These are phyloP conservation scores for Penicillium steckii DNA, from an alignment of 495 filamentous ascomycete species.

Conservation along the genomic window DNA sequence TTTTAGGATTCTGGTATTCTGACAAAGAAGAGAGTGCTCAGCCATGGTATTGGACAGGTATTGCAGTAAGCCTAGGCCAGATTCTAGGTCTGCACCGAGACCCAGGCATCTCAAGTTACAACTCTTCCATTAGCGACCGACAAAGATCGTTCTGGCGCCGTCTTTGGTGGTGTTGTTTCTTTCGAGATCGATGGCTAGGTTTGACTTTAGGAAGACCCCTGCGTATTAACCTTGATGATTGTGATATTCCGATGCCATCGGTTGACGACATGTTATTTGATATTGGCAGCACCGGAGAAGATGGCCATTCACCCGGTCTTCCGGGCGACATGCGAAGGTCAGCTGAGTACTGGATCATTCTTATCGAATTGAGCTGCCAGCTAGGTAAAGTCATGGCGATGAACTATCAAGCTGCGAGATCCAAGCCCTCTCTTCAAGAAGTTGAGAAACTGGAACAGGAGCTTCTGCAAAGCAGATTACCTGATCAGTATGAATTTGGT, in stretches of 20 bases:
- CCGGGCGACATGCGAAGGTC: slow-evolving; percentile 23
- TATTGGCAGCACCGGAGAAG: slow-evolving; percentile 8
- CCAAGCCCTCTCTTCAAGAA: slow-evolving; percentile 11
- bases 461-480: slow-evolving; percentile 14
- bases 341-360: slow-evolving; percentile 29
- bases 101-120: slow-evolving; percentile 14
- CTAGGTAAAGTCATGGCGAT: slow-evolving; percentile 23
- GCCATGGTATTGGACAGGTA: slow-evolving; percentile 39
- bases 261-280: slow-evolving; percentile 31
- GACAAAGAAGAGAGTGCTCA: slow-evolving; percentile 34
- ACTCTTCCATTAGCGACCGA: slow-evolving; percentile 19
- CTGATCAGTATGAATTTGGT: slow-evolving; percentile 16
- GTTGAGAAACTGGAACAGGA: slow-evolving; percentile 25
- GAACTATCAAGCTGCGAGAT: slow-evolving; percentile 17
- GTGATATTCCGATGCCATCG: slow-evolving; percentile 26
- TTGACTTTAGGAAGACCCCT: slow-evolving; percentile 35
- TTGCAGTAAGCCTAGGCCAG: slow-evolving; percentile 34
- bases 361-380: slow-evolving; percentile 26
- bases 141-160: slow-evolving; percentile 36
- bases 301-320: slow-evolving; percentile 7
- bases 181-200: slow-evolving; percentile 39
- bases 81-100: slow-evolving; percentile 35
- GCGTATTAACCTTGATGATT: slow-evolving; percentile 36
- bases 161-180: slow-evolving; percentile 41
- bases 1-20: slow-evolving; percentile 42